A percentile compares a stretch with the other conserved stretches of the same genome.
These are phyloP conservation scores for Neurospora sp. DNA, from an alignment of 495 filamentous ascomycete species.

Conservation along the genomic window DNA sequence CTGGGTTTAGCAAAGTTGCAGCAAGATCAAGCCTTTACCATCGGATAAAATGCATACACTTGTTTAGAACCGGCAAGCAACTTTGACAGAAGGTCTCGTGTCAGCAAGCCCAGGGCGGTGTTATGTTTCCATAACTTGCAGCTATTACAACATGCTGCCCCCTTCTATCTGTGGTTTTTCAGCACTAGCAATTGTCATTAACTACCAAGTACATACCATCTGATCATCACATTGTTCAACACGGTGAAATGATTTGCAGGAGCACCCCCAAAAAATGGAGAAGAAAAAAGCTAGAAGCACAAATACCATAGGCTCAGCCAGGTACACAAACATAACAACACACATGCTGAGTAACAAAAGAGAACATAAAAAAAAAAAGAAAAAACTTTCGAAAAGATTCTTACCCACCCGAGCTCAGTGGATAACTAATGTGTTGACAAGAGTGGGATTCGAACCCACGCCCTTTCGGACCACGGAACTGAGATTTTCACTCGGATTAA, in stretches of 20 bases:
- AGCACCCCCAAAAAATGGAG: no score
- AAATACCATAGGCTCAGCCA: no score
- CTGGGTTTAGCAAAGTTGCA: constrained; percentile 2
- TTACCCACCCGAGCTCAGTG: background rate
- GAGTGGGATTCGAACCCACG: constrained; percentile 29
- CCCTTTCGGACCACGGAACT: constrained; percentile 22
- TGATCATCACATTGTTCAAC: no score
- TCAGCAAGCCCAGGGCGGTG: no score
- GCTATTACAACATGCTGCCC: background rate
- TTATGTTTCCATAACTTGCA: background rate
- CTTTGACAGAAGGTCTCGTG: background rate
- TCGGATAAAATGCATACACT: constrained; percentile 3
- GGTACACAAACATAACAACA: no score
- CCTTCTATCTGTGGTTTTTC: no score
- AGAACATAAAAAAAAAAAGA: background rate
- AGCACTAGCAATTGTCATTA: no score
- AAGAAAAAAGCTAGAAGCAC: no score
- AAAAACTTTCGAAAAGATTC: no score
- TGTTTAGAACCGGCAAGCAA: background rate
- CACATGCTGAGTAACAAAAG: background rate
- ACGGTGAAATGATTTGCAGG: no score
- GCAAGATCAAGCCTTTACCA: constrained; percentile 34
- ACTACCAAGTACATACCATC: no score
- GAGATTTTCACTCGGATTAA: background rate
- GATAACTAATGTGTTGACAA: constrained; percentile 4